Base-by-base conservation (phyloP, 1,284 basidiomycete genomes). In the Austropuccinia psidii region DNA sequence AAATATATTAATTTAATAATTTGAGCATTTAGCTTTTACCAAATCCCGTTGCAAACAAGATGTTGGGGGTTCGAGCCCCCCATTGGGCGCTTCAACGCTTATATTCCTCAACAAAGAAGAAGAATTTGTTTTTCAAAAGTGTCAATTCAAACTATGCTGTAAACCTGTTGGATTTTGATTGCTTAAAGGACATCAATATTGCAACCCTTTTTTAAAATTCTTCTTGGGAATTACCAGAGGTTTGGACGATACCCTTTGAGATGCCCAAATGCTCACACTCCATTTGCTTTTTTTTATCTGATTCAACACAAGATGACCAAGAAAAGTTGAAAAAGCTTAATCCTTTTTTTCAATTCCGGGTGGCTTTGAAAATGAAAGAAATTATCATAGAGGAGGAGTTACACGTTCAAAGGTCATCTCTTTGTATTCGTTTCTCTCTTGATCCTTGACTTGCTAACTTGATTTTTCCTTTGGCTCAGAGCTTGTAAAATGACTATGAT, bases 341-440 rank as follows among this genome's bases (percentile, higher is more conserved):
- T 29, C 52, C 52, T 54, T 15, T 29, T 24, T 54, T 54, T 29
- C 15, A 24, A 15, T 54, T 29, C 31, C 27, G 19, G 27, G 52
- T 54, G 21, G n/a, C 19, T 24, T 54, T 54, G 52, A 54, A 54
- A 29, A 29, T 29, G n/a, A 54, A 54, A 24, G 52, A 54, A 29
- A 54, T 54, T 15, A 54, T 54, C 52, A 54, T 54, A 24, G 52
- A 54, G 31, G 52, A 54, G 15, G 52, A 54, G 52, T 54, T 54
- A 29, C 52, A 29, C 21, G 52, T 54, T 24, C 52, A 29, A n/a
- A 54, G 52, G 52, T 54, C 15, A 29, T 17, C 45, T 24, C 45
- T 49, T 13, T 3, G 5, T 49, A 4, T 4, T 49, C 19, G 24
- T 4, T 49, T 13, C 3, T 49, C 19, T 24, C 19, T 24, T 3